phyloP scores from a whole-genome alignment of 2,329 filamentous ascomycete species.

The Alternaria alternata region DNA sequence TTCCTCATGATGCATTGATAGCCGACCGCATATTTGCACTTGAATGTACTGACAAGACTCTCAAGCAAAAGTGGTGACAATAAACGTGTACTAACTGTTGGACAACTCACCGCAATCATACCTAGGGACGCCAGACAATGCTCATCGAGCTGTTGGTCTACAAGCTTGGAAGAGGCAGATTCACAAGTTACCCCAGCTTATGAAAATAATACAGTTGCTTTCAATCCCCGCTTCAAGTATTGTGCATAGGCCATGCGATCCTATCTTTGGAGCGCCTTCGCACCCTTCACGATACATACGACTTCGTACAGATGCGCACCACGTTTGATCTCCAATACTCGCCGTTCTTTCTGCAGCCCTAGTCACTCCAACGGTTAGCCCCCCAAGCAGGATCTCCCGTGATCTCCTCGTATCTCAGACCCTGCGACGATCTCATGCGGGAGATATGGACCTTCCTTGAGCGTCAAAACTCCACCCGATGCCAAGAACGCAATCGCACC shows the following conservation, averaged over 20 bases:
- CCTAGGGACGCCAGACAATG: no score
- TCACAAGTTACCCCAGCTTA: neutral
- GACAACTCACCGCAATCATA: neutral
- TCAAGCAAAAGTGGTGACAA: neutral
- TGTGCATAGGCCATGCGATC: neutral
- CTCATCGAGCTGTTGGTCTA: neutral
- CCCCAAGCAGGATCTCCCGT: slow-evolving; percentile 9
- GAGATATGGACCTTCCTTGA: slow-evolving; percentile 15
- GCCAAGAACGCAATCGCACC: slow-evolving; percentile 11
- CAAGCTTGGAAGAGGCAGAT: neutral
- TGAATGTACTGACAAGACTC: neutral
- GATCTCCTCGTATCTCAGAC: slow-evolving; percentile 18
- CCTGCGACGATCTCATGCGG: slow-evolving; percentile 13
- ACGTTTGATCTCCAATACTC: neutral
- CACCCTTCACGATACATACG: neutral
- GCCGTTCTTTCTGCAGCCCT: neutral
- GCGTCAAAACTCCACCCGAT: slow-evolving; percentile 11
- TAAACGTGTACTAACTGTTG: neutral
- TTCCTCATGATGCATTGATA: neutral
- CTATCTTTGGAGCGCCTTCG: neutral
- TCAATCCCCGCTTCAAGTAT: neutral
- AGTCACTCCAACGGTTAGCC: neutral
- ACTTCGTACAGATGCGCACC: neutral
- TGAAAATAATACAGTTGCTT: neutral
- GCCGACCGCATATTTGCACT: neutral